phyloP scores from a whole-genome alignment of 2,329 filamentous ascomycete genomes.

The Trichoderma guizhouense region DNA sequence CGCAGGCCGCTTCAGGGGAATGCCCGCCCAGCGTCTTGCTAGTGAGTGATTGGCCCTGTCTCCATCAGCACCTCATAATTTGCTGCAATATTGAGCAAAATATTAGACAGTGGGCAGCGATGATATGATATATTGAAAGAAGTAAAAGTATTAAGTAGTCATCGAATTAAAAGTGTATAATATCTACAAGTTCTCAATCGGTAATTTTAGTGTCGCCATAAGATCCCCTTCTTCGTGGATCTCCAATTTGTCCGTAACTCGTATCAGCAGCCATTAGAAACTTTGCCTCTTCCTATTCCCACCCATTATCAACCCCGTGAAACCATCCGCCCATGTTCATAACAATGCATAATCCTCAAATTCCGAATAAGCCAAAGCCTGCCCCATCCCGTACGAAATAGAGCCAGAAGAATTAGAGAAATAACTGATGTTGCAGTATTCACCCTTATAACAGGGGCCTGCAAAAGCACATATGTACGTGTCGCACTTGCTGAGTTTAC shows the following conservation, averaged over 20 bases:
- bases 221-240: neutral
- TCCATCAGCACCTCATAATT: no score
- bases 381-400: neutral
- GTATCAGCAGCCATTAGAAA: neutral
- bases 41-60: neutral
- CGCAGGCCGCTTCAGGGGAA: neutral
- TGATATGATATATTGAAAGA: neutral
- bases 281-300: neutral
- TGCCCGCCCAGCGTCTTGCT: neutral
- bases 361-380: neutral
- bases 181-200: neutral
- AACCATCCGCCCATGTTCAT: neutral
- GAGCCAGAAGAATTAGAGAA: neutral
- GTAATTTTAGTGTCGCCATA: neutral
- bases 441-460: neutral
- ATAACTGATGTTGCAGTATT: neutral
- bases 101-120: neutral
- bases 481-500: conserved; percentile 21
- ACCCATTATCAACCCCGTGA: neutral
- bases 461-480: neutral
- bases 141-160: neutral
- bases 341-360: neutral
- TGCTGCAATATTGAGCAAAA: neutral
- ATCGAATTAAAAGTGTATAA: conserved; percentile 6
- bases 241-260: conserved; percentile 3